Evolutionary conservation across 23 red algal species (phyloP).

Genomic region (Agarophyton chilense): DNA sequence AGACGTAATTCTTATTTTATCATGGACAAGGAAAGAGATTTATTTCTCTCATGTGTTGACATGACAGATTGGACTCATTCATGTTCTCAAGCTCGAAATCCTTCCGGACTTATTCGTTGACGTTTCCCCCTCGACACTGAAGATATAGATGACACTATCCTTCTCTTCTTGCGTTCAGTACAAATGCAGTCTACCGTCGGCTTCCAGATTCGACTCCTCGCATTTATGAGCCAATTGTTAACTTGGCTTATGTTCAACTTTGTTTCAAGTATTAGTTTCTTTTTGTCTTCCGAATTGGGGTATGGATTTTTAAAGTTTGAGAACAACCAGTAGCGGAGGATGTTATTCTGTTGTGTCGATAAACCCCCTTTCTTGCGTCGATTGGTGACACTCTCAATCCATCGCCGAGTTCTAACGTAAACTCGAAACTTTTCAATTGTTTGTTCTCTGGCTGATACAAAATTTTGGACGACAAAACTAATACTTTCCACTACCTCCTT

Average conservation of each 20-base stretch:
- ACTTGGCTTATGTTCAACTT: slow-evolving; percentile 42
- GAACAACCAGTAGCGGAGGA: slow-evolving; percentile 54
- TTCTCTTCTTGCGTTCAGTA: background rate
- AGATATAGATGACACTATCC: background rate
- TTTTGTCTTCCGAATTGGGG: slow-evolving; percentile 31
- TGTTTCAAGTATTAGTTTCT: slow-evolving; percentile 6
- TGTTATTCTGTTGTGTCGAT: slow-evolving; percentile 31
- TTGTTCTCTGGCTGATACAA: background rate
- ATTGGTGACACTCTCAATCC: slow-evolving; percentile 25
- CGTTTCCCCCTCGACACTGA: background rate
- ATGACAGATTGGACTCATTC: no score
- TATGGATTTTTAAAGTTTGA: slow-evolving; percentile 57
- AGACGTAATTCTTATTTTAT: no score
- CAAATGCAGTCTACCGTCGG: slow-evolving; percentile 73
- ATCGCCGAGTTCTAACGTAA: slow-evolving; percentile 33
- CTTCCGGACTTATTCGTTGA: background rate
- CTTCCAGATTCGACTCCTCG: slow-evolving; percentile 79
- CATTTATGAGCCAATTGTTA: slow-evolving; percentile 93
- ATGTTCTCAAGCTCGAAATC: no score
- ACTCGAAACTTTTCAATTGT: slow-evolving; percentile 32
- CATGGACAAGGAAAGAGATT: no score
- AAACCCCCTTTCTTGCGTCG: slow-evolving; percentile 33
- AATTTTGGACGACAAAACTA: background rate
- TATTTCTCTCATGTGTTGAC: no score
- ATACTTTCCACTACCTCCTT: background rate